A percentile compares a stretch with the other conserved stretches of the same genome.
These are phyloP conservation scores for Papiliotrema flavescens DNA, from an alignment of 1,284 basidiomycete species.

Conservation along the genomic window DNA sequence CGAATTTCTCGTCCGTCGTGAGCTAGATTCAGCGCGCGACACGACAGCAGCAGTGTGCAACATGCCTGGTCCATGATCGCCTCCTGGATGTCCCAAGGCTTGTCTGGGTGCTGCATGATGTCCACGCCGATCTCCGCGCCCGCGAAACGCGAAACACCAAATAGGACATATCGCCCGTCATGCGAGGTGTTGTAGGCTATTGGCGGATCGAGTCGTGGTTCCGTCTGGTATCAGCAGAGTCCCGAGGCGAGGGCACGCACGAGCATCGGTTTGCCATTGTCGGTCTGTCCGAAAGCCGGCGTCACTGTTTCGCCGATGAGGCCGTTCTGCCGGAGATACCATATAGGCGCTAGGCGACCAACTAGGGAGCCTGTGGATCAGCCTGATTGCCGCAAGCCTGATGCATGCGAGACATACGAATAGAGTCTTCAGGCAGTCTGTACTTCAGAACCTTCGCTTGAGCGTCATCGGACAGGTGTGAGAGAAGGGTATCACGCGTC, in stretches of 20 bases:
- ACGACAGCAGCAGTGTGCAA: neutral
- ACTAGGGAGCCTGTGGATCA: constrained; percentile 28
- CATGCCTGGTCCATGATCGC: constrained; percentile 16
- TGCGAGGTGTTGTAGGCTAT: constrained; percentile 44
- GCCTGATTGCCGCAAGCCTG: neutral
- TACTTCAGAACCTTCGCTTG: constrained; percentile 30
- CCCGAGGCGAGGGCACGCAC: constrained; percentile 6
- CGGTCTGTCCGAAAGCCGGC: constrained; percentile 19
- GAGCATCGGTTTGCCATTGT: constrained; percentile 38
- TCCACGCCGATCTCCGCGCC: constrained; percentile 36
- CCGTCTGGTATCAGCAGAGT: neutral
- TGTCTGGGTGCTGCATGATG: constrained; percentile 30
- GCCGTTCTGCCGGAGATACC: constrained; percentile 24
- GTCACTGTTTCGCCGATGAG: constrained; percentile 10
- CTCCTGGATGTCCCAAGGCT: constrained; percentile 20
- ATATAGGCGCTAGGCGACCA: constrained; percentile 33
- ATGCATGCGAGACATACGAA: constrained; percentile 15
- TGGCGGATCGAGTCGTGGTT: constrained; percentile 16
- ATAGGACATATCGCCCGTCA: constrained; percentile 34
- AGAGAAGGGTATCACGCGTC: neutral
- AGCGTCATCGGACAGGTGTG: neutral
- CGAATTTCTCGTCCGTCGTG: constrained; percentile 20
- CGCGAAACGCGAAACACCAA: constrained; percentile 15
- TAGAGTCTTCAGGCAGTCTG: constrained; percentile 22
- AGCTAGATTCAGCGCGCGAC: constrained; percentile 13